phyloP scores from a whole-genome alignment of 2,329 filamentous ascomycete species.

The Trichoderma sp. region DNA sequence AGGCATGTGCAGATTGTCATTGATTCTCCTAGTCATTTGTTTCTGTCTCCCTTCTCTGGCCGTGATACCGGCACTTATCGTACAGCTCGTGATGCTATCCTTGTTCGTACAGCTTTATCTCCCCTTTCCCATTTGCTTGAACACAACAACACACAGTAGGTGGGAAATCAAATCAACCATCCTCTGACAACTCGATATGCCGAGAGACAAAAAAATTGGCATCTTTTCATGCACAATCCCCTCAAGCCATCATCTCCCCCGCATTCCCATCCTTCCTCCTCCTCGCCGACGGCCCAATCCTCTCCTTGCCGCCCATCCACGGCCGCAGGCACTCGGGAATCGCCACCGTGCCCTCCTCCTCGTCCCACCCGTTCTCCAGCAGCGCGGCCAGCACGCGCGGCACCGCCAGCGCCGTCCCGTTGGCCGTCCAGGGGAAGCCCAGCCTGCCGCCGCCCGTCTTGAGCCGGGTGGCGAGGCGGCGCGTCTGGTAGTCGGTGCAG shows the following conservation, averaged over 20 bases:
- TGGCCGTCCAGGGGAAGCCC: constrained; percentile 84
- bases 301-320: constrained; percentile 79
- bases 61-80: too few species aligned
- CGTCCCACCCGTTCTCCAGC: constrained; percentile 88
- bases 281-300: constrained; percentile 51
- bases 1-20: too few species aligned
- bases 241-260: constrained; percentile 19
- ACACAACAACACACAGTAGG: too few species aligned
- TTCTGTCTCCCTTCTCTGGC: too few species aligned
- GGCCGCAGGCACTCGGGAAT: constrained; percentile 78
- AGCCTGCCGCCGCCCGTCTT: constrained; percentile 57
- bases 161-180: too few species aligned
- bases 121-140: too few species aligned
- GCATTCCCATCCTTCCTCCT: constrained; percentile 34
- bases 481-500: constrained; percentile 92
- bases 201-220: too few species aligned
- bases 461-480: constrained; percentile 76
- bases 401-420: constrained; percentile 90
- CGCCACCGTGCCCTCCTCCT: constrained; percentile 63
- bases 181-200: too few species aligned
- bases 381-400: constrained; percentile 87
- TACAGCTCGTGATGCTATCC: too few species aligned
- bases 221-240: background rate
- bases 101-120: too few species aligned
- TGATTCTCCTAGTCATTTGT: too few species aligned